Base-by-base conservation (phyloP, 768 basidiomycete species). In the Pulveroboletus sp. region DNA sequence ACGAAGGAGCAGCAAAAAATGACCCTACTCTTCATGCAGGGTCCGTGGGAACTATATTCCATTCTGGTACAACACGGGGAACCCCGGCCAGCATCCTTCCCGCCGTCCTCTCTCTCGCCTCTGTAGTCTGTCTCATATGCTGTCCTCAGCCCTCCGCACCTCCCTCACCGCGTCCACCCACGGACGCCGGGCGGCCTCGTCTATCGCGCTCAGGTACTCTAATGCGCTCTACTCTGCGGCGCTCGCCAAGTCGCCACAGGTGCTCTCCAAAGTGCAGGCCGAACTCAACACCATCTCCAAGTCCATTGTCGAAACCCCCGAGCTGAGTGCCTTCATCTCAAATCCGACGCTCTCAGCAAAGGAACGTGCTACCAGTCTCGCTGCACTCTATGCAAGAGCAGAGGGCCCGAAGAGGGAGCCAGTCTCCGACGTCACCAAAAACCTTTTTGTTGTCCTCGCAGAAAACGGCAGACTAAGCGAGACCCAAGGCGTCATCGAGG, bases 401-500 rank as follows among this genome's bases (percentile, higher is more conserved):
- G 87, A 86, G 70, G 76, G 77, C 18, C 62, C 73, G 38, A 89
- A 81, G 79, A 90, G 88, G 76, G 85, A 84, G 50, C 69, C 80
- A n/a, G 69, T 86, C 43, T 87, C 86, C 42, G 88, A 91, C 50
- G 78, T 93, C 69, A 93, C 93, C 62, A 89, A 86, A 79, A 95
- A 97, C 74, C 79, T 99, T 59, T 83, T 99, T 66, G 68, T 70
- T 33, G 84, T 98, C 59, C 80, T 99, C 53, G 86, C 89, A 52
- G 89, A 95, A 71, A 99, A 99, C 69, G 93, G 93, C 51, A 79
- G 96, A 57, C 77, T 98, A 54, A 79, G 74, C 55, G 89, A 95
- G 76, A 83, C 89, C 15, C 74, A 81, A 59, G 85, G 84, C 53
- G 91, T 95, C 56, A 89, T 97, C 61, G 82, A 87, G 64, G 92